Percentiles rank a stretch among this genome's conserved stretches.
phyloP scores from a whole-genome alignment of 208 protist species.

The Acanthamoeba divionensis region DNA sequence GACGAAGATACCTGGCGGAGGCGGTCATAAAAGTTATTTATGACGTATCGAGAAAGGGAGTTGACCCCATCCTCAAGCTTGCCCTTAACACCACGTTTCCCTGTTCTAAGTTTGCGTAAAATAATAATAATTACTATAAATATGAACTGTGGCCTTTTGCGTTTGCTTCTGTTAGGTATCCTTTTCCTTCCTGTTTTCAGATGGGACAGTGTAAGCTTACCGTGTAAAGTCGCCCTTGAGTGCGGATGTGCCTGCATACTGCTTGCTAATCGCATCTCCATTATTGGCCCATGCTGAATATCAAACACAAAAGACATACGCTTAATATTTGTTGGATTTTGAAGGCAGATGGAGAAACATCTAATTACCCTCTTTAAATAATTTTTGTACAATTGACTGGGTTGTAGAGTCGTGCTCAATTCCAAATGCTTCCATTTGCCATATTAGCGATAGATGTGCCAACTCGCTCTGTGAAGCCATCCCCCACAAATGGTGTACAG shows the following conservation, averaged over 20 bases:
- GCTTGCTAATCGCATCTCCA: conserved; percentile 72
- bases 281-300: conserved; percentile 78
- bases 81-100: too few species aligned
- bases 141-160: too few species aligned
- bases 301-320: neutral
- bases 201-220: neutral
- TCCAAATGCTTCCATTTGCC: neutral
- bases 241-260: conserved; percentile 79
- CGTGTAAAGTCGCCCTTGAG: conserved; percentile 76
- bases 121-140: neutral
- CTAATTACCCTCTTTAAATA: neutral
- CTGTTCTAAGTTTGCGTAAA: too few species aligned
- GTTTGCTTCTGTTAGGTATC: too few species aligned
- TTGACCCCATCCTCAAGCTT: conserved; percentile 75
- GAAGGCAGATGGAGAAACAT: neutral
- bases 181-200: neutral
- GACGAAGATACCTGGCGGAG: conserved; percentile 31
- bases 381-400: neutral
- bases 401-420: neutral
- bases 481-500: neutral
- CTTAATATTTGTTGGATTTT: neutral
- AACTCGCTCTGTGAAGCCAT: neutral
- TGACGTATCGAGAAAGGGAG: conserved; percentile 68
- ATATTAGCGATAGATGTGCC: neutral
- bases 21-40: conserved; percentile 76